Conservation (phyloP, 2,329 filamentous ascomycete genomes). For the Colletotrichum sp. region DNA sequence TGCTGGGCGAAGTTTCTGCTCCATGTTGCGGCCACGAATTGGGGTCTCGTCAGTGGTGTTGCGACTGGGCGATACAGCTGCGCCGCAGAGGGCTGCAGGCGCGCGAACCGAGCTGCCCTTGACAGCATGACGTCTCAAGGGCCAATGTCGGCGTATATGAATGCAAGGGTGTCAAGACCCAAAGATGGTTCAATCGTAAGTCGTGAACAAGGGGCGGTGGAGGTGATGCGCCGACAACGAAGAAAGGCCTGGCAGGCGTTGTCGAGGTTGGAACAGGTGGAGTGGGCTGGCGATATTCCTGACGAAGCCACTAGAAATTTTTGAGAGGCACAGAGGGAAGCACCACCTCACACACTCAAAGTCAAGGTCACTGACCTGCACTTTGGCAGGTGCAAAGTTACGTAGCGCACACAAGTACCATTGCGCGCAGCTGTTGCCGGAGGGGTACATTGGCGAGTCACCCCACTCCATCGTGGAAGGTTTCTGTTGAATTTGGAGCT, state of each 20-base stretch:
- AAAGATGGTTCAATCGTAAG: background rate
- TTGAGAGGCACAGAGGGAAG: background rate
- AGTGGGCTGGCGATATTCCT: conserved; percentile 13
- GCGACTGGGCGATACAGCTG: conserved; percentile 20
- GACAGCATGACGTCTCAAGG: conserved; percentile 24
- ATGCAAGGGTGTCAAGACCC: background rate
- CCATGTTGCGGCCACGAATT: conserved; percentile 14
- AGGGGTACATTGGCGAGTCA: background rate
- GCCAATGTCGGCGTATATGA: background rate
- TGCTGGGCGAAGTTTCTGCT: conserved; percentile 20
- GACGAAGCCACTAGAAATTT: conserved; percentile 21
- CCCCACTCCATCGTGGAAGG: background rate
- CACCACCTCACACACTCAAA: background rate
- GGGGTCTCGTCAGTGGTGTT: conserved; percentile 17
- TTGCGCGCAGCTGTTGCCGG: background rate
- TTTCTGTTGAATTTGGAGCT: background rate
- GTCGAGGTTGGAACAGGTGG: background rate
- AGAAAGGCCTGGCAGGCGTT: background rate
- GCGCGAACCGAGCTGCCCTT: conserved; percentile 24
- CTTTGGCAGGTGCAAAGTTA: background rate
- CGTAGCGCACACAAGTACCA: background rate
- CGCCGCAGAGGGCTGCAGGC: conserved; percentile 21
- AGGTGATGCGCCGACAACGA: background rate
- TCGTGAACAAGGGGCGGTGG: background rate
- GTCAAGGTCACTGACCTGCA: background rate